Percentiles rank a stretch among this genome's conserved stretches.
Conservation (phyloP, 192 early-diverging fungal genomes). For the Lunasporangiospora selenospora region DNA sequence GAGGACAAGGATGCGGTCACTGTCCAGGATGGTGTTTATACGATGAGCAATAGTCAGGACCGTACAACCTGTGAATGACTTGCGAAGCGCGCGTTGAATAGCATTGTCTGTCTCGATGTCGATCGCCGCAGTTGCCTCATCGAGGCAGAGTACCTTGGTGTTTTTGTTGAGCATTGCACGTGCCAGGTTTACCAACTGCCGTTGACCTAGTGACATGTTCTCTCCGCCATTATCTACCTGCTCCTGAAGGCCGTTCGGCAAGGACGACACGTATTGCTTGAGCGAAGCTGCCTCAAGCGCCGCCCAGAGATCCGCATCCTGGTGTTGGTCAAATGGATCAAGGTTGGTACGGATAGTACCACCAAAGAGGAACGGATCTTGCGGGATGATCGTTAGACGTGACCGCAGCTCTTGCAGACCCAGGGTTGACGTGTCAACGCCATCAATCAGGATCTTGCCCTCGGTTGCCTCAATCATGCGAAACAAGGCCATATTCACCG, state of each 20-base stretch:
- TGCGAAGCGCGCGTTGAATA: constrained; percentile 55
- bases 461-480: constrained; percentile 63
- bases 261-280: constrained; percentile 62
- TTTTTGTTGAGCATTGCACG: constrained; percentile 64
- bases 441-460: constrained; percentile 78
- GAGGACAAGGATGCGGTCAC: constrained; percentile 80
- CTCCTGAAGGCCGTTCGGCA: constrained; percentile 71
- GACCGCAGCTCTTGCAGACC: constrained; percentile 65
- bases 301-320: constrained; percentile 70
- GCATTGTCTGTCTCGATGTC: constrained; percentile 55
- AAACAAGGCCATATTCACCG: constrained; percentile 61
- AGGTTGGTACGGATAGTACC: constrained; percentile 65
- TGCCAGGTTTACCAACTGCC: constrained; percentile 75
- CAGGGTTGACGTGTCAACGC: constrained; percentile 65
- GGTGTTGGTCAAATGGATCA: constrained; percentile 57
- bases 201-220: constrained; percentile 86
- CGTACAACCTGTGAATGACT: constrained; percentile 50
- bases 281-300: constrained; percentile 73
- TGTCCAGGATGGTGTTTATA: constrained; percentile 72
- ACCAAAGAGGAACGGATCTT: constrained; percentile 76
- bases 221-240: constrained; percentile 77
- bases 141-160: constrained; percentile 27
- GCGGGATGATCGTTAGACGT: constrained; percentile 79
- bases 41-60: constrained; percentile 68
- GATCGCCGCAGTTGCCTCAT: constrained; percentile 56